Conservation (phyloP, 176 grass and related monocot genomes). For the Aegilops speltoides region DNA sequence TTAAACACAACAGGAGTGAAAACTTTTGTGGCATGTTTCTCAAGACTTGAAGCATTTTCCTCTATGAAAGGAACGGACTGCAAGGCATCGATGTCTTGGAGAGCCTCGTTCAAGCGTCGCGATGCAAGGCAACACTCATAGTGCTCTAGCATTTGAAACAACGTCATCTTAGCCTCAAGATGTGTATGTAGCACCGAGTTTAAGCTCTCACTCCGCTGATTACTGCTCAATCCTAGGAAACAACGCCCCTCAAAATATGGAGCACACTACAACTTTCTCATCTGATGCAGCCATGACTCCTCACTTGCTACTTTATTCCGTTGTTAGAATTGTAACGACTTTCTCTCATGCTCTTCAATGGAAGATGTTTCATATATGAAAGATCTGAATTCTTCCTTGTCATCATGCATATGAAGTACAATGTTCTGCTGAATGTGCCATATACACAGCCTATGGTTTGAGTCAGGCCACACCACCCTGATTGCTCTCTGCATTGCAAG, state of each 20-base stretch:
- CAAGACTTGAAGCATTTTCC: neutral
- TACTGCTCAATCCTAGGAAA: no score
- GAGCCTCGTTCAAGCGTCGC: neutral
- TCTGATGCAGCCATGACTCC: neutral
- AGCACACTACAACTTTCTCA: neutral
- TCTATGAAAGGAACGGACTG: neutral
- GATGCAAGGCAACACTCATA: neutral
- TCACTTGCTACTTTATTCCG: no score
- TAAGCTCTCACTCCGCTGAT: neutral
- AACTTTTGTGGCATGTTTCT: neutral
- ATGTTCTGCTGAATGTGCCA: no score
- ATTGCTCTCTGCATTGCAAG: no score
- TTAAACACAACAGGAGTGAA: no score
- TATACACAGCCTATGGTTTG: no score
- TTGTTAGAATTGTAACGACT: no score
- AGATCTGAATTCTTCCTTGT: no score
- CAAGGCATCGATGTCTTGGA: neutral
- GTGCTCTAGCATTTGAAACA: neutral
- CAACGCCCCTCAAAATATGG: no score
- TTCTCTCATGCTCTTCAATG: no score
- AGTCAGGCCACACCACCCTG: no score
- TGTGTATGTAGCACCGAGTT: neutral
- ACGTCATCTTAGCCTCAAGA: neutral
- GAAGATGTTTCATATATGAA: no score
- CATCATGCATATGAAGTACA: neutral